Conservation (phyloP, 2,329 filamentous ascomycete genomes). For the Talaromyces amestolkiae region DNA sequence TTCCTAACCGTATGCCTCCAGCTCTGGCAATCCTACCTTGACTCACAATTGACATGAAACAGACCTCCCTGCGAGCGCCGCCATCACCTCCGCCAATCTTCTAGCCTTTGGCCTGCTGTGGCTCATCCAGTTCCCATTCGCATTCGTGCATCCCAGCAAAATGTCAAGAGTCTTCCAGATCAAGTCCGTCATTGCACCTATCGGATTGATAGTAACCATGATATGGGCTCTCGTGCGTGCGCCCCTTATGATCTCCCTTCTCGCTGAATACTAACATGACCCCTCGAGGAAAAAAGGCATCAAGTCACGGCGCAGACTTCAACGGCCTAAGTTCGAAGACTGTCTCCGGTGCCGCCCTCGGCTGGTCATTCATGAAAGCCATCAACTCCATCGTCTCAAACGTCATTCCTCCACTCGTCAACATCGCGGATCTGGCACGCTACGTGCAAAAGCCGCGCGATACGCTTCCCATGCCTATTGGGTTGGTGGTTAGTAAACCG, state of each 20-base stretch:
- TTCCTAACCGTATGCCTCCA: conserved; percentile 8
- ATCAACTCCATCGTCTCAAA: conserved; percentile 16
- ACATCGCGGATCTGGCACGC: conserved; percentile 10
- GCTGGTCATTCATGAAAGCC: conserved; percentile 15
- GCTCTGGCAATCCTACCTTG: background rate
- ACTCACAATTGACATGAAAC: background rate
- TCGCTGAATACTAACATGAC: background rate
- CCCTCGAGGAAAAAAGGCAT: background rate
- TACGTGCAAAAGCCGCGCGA: conserved; percentile 12
- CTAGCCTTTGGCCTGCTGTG: conserved; percentile 13
- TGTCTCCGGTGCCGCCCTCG: background rate
- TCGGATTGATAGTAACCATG: conserved; percentile 12
- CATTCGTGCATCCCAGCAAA: conserved; percentile 17
- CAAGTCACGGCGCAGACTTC: conserved; percentile 17
- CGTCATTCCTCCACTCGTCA: conserved; percentile 10
- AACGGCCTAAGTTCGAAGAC: conserved; percentile 7
- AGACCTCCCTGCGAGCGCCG: conserved; percentile 13
- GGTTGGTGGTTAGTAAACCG: conserved; percentile 13
- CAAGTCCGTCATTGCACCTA: conserved; percentile 13
- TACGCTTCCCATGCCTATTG: conserved; percentile 14
- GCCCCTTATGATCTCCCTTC: background rate
- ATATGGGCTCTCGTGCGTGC: conserved; percentile 15
- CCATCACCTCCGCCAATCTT: conserved; percentile 11
- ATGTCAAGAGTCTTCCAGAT: conserved; percentile 12
- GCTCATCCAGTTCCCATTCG: conserved; percentile 17